Evolutionary conservation across 2,329 filamentous ascomycete genomes (phyloP).

Genomic region (Aspergillus sp.): DNA sequence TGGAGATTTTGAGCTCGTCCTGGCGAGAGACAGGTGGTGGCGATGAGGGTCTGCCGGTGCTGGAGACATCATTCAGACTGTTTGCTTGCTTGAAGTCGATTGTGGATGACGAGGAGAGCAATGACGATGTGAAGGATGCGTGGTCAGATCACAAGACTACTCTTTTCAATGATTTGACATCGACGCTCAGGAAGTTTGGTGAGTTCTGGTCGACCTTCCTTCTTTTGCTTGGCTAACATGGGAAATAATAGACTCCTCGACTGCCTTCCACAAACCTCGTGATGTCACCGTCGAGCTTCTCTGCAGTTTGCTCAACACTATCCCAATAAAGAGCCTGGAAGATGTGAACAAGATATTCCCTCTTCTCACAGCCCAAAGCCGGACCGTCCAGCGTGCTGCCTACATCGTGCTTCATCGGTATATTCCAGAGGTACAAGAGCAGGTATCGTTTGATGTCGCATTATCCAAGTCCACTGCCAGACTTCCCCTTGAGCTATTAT

Average conservation of each 20-base stretch:
- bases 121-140: conserved; percentile 77
- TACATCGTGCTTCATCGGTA: conserved; percentile 73
- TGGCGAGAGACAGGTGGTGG: conserved; percentile 49
- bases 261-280: conserved; percentile 57
- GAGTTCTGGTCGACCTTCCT: conserved; percentile 8
- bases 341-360: conserved; percentile 65
- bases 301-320: conserved; percentile 58
- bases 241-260: conserved; percentile 37
- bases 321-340: conserved; percentile 56
- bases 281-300: conserved; percentile 70
- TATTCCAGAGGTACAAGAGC: conserved; percentile 71
- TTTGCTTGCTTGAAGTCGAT: conserved; percentile 57
- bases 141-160: conserved; percentile 55
- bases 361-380: conserved; percentile 67
- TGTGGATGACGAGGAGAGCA: conserved; percentile 54
- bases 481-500: conserved; percentile 77
- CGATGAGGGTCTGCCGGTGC: conserved; percentile 52
- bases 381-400: conserved; percentile 68
- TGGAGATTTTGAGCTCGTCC: conserved; percentile 53
- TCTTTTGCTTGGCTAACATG: conserved; percentile 4
- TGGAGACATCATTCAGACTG: conserved; percentile 68
- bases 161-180: conserved; percentile 52
- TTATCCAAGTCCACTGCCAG: conserved; percentile 50
- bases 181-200: conserved; percentile 36
- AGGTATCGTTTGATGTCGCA: conserved; percentile 70